Conservation (phyloP, 345 rosid genomes). For the Syzygium grande region DNA sequence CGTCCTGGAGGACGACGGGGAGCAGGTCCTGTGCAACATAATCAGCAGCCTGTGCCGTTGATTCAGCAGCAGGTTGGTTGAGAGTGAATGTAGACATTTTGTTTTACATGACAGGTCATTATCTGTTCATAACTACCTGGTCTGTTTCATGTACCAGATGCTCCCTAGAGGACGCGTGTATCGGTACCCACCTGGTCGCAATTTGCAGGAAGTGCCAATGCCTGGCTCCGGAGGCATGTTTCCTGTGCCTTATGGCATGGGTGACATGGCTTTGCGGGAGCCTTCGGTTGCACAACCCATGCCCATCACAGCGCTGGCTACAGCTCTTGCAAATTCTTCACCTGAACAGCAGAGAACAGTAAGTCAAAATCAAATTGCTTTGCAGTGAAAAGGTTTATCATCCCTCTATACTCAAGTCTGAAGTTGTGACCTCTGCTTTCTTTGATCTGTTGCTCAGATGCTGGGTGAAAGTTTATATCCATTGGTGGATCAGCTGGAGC, state of each 20-base stretch:
- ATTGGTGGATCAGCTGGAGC: conserved; percentile 66
- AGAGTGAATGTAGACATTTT: neutral
- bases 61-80: conserved; percentile 53
- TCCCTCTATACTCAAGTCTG: neutral
- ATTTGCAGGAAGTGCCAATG: conserved; percentile 46
- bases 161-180: conserved; percentile 64
- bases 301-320: conserved; percentile 55
- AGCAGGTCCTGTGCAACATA: conserved; percentile 45
- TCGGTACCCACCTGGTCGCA: conserved; percentile 62
- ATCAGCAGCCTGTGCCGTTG: conserved; percentile 51
- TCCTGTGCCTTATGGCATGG: conserved; percentile 52
- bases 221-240: conserved; percentile 46
- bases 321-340: conserved; percentile 60
- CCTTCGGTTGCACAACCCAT: conserved; percentile 34
- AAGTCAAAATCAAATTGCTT: neutral
- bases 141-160: conserved; percentile 22
- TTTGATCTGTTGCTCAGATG: conserved; percentile 22
- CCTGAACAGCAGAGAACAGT: conserved; percentile 76
- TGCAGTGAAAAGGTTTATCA: neutral
- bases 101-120: neutral
- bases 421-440: neutral
- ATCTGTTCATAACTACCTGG: neutral
- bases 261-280: conserved; percentile 48
- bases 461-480: conserved; percentile 75
- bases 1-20: conserved; percentile 61